Base-by-base conservation (phyloP, 805 yeast species). In the Hanseniaspora meyeri region DNA sequence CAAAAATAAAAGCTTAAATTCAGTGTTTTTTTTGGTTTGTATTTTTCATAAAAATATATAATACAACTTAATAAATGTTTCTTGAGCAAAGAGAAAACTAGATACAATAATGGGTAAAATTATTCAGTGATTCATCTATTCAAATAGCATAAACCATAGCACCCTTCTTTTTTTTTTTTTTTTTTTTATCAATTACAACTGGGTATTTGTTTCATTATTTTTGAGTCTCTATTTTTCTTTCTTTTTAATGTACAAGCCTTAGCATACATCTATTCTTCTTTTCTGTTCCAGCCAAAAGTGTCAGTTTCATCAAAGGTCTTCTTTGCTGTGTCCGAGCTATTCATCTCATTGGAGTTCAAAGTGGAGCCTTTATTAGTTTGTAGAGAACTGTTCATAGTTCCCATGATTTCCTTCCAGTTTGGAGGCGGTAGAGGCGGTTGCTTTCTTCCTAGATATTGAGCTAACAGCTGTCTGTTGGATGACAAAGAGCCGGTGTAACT, bases 241-340 rank as follows among this genome's bases (percentile, higher is more conserved):
- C 2, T 20, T 39, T 17, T 9, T 34, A 6, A 17, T 20, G 8
- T 31, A 16, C n/a, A 36, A 17, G 32, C 12, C n/a, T 10, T 31
- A 12, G n/a, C 16, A 12, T 11, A 34, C 29, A 27, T 14, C 45
- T 46, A 53, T 38, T 53, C 57, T 31, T 53, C 57, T 39, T 46
- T 53, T 46, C 57, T 53, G 51, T 53, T 53, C 57, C 57, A 53
- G 4, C 57, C 57, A 53, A 38, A 53, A 14, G 57, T 53, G 36
- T 53, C 57, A 17, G 57, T 53, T 34, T 39, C 51, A 16, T 53
- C 57, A 46, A 42, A 53, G 38, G 51, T 19, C 38, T 27, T 53
- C 40, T 53, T 53, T 27, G 11, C 11, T n/a, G 24, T 2, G 7
- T 46, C 47, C 12, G 51, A 46, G 20, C 29, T 29, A 14, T 31